phyloP scores from a whole-genome alignment of 176 grass and related monocot genomes.

The Rhipidocladum racemiflorum region DNA sequence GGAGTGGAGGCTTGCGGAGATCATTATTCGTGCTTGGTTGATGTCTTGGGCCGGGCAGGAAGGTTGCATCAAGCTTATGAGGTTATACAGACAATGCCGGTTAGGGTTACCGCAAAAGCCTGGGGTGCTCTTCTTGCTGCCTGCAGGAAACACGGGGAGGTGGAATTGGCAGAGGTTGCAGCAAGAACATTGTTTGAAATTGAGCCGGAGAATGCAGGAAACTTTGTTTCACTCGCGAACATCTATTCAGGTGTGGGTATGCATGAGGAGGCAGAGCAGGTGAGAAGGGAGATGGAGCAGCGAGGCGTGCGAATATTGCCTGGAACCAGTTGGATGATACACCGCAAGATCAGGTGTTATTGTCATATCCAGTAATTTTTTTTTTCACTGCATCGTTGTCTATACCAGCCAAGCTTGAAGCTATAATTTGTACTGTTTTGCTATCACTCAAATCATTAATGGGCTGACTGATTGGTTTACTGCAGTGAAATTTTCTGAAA shows the following conservation, averaged over 20 bases:
- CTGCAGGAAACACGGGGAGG: constrained; percentile 64
- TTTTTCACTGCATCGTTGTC: background rate
- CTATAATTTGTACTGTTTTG: constrained; percentile 10
- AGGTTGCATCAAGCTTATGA: constrained; percentile 54
- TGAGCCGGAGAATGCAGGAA: constrained; percentile 66
- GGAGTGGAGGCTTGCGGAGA: constrained; percentile 43
- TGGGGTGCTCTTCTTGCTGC: constrained; percentile 77
- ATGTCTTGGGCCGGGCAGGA: constrained; percentile 67
- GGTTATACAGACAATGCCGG: constrained; percentile 54
- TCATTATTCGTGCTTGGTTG: constrained; percentile 71
- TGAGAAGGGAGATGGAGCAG: constrained; percentile 61
- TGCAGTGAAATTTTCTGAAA: constrained; percentile 11
- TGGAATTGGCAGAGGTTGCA: constrained; percentile 52
- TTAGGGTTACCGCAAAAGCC: constrained; percentile 56
- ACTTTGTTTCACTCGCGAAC: constrained; percentile 60
- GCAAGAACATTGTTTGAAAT: constrained; percentile 59
- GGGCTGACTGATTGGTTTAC: constrained; percentile 10
- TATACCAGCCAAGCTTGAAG: background rate
- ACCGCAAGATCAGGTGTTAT: constrained; percentile 35
- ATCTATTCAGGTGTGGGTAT: constrained; percentile 55
- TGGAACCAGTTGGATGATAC: constrained; percentile 62
- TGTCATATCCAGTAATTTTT: background rate
- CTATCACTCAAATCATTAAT: background rate
- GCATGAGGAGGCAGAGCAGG: constrained; percentile 49
- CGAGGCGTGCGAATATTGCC: constrained; percentile 38